Conservation (phyloP, 2,329 filamentous ascomycete genomes). For the Parasarocladium wereldwijsianum region DNA sequence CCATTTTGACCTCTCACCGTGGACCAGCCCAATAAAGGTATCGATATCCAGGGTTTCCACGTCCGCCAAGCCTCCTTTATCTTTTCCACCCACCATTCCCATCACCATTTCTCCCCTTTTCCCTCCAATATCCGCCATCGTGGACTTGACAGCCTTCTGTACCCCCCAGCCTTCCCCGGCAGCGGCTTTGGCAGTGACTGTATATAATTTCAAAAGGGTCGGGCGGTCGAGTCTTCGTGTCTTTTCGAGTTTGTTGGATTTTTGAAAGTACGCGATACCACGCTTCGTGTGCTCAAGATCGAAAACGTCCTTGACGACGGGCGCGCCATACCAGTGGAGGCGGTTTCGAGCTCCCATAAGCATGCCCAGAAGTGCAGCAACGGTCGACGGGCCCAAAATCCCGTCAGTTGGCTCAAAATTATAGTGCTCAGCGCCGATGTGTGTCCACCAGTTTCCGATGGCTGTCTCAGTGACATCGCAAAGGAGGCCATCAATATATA, state of each 20-base stretch:
- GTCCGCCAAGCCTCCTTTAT: conserved; percentile 81
- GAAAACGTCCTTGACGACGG: conserved; percentile 82
- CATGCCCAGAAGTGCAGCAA: conserved; percentile 74
- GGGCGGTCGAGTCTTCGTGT: conserved; percentile 69
- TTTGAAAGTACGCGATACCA: conserved; percentile 80
- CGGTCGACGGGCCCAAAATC: conserved; percentile 80
- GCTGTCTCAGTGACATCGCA: conserved; percentile 89
- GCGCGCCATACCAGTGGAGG: conserved; percentile 68
- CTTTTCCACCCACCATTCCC: conserved; percentile 78
- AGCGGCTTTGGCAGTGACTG: conserved; percentile 74
- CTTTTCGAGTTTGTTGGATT: conserved; percentile 65
- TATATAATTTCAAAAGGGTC: conserved; percentile 69
- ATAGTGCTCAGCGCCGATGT: conserved; percentile 83
- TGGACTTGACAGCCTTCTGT: conserved; percentile 89
- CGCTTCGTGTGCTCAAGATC: conserved; percentile 71
- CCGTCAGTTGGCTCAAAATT: conserved; percentile 88
- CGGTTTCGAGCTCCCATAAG: conserved; percentile 83
- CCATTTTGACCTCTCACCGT: conserved; percentile 80
- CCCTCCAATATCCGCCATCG: conserved; percentile 81
- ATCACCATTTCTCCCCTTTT: conserved; percentile 91
- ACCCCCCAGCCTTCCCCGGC: conserved; percentile 84
- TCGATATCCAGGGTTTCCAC: conserved; percentile 87
- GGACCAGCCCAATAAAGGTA: conserved; percentile 60
- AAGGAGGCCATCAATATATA: conserved; percentile 81
- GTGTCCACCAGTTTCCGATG: conserved; percentile 90